Base-by-base conservation (phyloP, 345 rosid species). In the Pistacia vera region DNA sequence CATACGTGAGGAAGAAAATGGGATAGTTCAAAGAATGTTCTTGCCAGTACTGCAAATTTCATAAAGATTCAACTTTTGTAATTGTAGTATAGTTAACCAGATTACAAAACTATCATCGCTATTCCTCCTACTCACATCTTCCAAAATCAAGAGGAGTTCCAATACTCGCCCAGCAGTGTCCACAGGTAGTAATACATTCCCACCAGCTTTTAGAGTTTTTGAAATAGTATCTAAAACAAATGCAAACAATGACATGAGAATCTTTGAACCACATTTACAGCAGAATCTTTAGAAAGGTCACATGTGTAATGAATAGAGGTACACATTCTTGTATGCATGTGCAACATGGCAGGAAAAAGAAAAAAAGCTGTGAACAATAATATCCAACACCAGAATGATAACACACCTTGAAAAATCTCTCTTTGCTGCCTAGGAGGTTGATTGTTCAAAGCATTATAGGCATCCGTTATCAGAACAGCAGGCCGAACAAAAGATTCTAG, bases 391-490 rank as follows among this genome's bases (percentile, higher is more conserved):
- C 12, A 38, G 11, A 64, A 66, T 65, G 73, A 75, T 71, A 78
- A 96, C 93, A 93, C 78, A 93, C 76, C 76, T 12, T 73, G 76
- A 77, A 81, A 96, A 84, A 68, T 90, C 94, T 80, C 80, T 88
- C 97, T 89, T 81, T 93, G 98, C 63, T 86, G 92, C 64, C 88
- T 91, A 38, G 92, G 83, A 71, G 93, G 92, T 72, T 88, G 97
- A 83, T 83, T 91, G 83, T 82, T 92, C 82, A 96, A 86, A 78
- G 98, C 98, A 85, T 93, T 88, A 80, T 90, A 92, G 70, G 97
- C 96, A 88, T 96, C 99, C 11, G 97, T 92, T 77, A 96, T 90
- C 71, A 96, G 85, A 82, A 96, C 99, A 76, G 99, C 99, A 77
- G 99, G 98, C 17, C 97, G 95, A 59, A 83, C 91, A 84, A 93